Evolutionary conservation across 2,329 filamentous ascomycete species (phyloP).

Genomic region (Aureobasidium sp.): DNA sequence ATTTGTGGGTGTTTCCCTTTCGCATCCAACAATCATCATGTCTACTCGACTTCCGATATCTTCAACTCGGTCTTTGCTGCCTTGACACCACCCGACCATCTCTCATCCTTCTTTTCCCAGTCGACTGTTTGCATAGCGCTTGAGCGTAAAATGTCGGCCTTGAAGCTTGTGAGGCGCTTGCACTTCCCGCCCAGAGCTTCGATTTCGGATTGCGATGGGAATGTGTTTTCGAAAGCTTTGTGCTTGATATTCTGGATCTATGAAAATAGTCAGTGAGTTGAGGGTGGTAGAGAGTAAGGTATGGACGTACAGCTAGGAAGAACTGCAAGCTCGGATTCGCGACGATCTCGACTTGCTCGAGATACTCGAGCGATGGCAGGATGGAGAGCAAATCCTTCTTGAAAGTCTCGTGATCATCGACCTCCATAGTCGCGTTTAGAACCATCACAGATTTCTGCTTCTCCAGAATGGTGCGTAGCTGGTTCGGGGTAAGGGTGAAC

Average conservation of each 20-base stretch:
- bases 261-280: not conserved
- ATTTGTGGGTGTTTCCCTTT: not conserved
- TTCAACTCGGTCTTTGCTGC: conserved; percentile 15
- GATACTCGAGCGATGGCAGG: conserved; percentile 33
- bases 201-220: conserved; percentile 40
- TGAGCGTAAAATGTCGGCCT: conserved; percentile 41
- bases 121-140: conserved; percentile 37
- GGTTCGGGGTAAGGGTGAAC: conserved; percentile 42
- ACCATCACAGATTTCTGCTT: conserved; percentile 43
- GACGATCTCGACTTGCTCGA: conserved; percentile 46
- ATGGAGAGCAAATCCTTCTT: conserved; percentile 39
- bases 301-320: conserved; percentile 39
- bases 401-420: conserved; percentile 38
- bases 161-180: conserved; percentile 40
- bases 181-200: conserved; percentile 36
- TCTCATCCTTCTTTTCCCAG: conserved; percentile 36
- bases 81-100: conserved; percentile 35
- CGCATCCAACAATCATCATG: not conserved
- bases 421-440: conserved; percentile 40
- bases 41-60: conserved; percentile 3
- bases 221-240: conserved; percentile 35
- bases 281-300: not conserved
- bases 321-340: conserved; percentile 42
- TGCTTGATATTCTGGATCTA: conserved; percentile 31
- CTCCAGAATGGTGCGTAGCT: conserved; percentile 40